These are phyloP conservation scores for Agaricus blazei DNA, from an alignment of 768 basidiomycete species.

Conservation along the genomic window DNA sequence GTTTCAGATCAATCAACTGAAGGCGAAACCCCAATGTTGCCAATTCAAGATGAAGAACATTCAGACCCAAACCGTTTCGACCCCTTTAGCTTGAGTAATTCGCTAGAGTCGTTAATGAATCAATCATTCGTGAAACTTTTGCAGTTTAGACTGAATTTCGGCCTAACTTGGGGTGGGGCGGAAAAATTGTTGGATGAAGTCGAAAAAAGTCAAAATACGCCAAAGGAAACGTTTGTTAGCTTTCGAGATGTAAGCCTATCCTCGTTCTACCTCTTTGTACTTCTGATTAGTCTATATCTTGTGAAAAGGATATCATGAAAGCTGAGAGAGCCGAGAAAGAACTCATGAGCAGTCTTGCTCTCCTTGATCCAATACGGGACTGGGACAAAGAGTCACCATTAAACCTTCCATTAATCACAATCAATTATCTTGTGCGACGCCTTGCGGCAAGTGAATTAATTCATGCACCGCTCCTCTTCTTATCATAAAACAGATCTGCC, in stretches of 20 bases:
- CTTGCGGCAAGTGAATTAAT: constrained; percentile 37
- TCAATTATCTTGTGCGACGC: constrained; percentile 60
- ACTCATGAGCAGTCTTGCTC: constrained; percentile 31
- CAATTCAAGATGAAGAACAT: constrained; percentile 24
- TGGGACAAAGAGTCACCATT: constrained; percentile 29
- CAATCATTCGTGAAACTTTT: constrained; percentile 51
- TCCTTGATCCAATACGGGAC: constrained; percentile 53
- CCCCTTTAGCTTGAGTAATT: constrained; percentile 57
- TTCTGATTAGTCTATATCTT: background rate
- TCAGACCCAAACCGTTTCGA: constrained; percentile 43
- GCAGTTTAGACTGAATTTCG: constrained; percentile 43
- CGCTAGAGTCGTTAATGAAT: constrained; percentile 58
- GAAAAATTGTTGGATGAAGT: constrained; percentile 45
- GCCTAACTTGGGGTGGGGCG: constrained; percentile 66
- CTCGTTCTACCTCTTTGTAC: background rate
- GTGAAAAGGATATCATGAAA: constrained; percentile 24
- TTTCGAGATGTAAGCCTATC: constrained; percentile 25
- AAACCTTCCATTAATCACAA: constrained; percentile 60
- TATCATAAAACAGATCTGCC: constrained; percentile 45
- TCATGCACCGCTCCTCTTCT: background rate
- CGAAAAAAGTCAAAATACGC: constrained; percentile 37
- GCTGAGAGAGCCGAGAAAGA: constrained; percentile 42
- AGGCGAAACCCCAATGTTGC: constrained; percentile 10
- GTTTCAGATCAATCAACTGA: constrained; percentile 11
- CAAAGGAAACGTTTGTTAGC: constrained; percentile 31